Conservation (phyloP, 2,329 filamentous ascomycete species). For the Metarhizium guizhouense region DNA sequence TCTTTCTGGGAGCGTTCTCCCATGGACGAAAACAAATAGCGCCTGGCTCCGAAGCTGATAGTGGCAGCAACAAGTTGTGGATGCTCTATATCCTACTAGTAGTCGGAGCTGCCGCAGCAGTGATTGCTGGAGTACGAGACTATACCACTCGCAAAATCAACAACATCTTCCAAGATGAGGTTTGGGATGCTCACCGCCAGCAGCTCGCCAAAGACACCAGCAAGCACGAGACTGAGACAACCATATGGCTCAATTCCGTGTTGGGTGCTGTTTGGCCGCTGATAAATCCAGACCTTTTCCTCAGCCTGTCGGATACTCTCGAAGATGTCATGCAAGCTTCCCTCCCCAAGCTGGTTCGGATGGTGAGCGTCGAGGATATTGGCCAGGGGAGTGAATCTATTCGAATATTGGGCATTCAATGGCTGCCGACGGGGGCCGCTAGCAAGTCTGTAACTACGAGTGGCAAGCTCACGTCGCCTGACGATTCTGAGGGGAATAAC, state of each 20-base stretch:
- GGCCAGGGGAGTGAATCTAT: constrained; percentile 66
- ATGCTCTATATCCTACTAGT: constrained; percentile 8
- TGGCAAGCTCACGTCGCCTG: constrained; percentile 40
- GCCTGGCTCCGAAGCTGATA: constrained; percentile 6
- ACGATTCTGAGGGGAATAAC: constrained; percentile 17
- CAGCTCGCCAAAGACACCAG: constrained; percentile 35
- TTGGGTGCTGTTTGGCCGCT: constrained; percentile 63
- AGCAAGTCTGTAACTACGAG: constrained; percentile 49
- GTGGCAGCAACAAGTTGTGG: constrained; percentile 18
- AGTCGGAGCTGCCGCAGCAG: constrained; percentile 19
- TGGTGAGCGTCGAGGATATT: constrained; percentile 68
- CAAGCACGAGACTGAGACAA: constrained; percentile 49
- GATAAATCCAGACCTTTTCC: constrained; percentile 67
- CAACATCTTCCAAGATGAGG: constrained; percentile 57
- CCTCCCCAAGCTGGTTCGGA: constrained; percentile 57
- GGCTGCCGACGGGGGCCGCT: constrained; percentile 64
- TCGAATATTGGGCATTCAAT: constrained; percentile 61
- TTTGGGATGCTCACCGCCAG: constrained; percentile 56
- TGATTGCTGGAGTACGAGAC: constrained; percentile 39
- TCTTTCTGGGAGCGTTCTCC: not conserved
- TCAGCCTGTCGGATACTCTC: constrained; percentile 57
- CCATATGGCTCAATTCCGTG: constrained; percentile 64
- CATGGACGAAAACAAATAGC: not conserved
- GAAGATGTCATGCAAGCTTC: constrained; percentile 78
- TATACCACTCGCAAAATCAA: constrained; percentile 55